Base-by-base conservation (phyloP, 495 filamentous ascomycete species). In the Penicillium canariense region DNA sequence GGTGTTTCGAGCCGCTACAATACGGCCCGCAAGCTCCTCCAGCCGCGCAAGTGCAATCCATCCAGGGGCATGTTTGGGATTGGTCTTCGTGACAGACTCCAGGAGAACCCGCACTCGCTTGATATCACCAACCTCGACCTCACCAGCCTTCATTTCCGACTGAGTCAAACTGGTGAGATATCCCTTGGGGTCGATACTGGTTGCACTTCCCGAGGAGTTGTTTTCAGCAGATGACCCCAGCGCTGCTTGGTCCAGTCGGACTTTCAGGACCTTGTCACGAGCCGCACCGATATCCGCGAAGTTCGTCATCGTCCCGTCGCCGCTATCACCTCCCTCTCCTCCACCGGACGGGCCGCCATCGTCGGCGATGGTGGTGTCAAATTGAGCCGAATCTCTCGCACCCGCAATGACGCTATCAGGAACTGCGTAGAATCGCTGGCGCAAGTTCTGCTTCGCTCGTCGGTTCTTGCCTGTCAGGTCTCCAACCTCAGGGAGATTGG, bases 211-310 rank as follows among this genome's bases (percentile, higher is more conserved):
- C 2, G 82, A 79, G 12, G 20, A 23, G 20, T 45, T 74, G 5
- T 87, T 80, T 34, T 91, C 88, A n/a, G 81, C 81, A 12, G 82
- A 81, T 10, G 83, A 84, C 25, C 78, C 87, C 48, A 85, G 77
- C 9, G 90, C 91, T 34, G 91, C 91, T 68, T 95, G 89, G 61
- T 97, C 94, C 8, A 99, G 81, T 48, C 88, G 82, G 10, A 96
- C 94, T 61, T 94, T 83, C 17, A 99, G 81, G 4, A 96, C 93
- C 67, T 93, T 96, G 71, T 96, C 89, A 73, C 93, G 84, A 35
- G 94, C 94, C 30, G 90, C 90, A 64, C 95, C 94, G 56, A 99
- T 97, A 64, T 96, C 87, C n/a, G 91, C 91, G 64, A 98, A 98
- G 65, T 98, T 96, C 14, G 93, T 97, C 81, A 96, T 90, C 3